Base-by-base conservation (phyloP, 441 rosid species). In the Cnidoscolus chayamansa region DNA sequence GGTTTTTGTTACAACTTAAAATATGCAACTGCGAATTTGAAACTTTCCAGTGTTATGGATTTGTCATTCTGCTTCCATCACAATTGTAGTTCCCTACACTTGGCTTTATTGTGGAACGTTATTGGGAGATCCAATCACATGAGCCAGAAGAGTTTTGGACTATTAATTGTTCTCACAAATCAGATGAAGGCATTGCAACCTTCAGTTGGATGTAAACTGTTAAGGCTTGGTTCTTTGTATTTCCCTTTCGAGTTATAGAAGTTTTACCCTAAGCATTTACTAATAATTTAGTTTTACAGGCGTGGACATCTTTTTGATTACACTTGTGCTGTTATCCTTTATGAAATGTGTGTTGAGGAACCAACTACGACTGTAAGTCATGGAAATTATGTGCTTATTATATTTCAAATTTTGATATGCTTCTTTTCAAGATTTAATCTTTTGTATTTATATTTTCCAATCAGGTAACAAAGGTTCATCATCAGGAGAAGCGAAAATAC, bases 121-220 rank as follows among this genome's bases (percentile, higher is more conserved):
- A 86, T 68, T 94, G 99, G 98, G 99, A 94, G 80, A 84, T 92
- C 74, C 91, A 92, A 77, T 84, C 99, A 77, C 99, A 94, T 81
- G 92, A 89, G 81, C 91, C 93, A 19, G 98, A 94, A 80, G 97
- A 90, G 68, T 94, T 88, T 77, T 94, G 98, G 99, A 84, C 86
- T 47, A 82, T 92, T 56, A 90, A 92, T 82, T 92, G 98, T 74
- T 82, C 96, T 80, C 96, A 90, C 76, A 85, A 74, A 83, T 87
- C 88, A 57, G 91, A 86, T 74, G 97, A 90, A 82, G 91, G 97
- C 58, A 70, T 78, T 68, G 90, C 93, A 62, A 84, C 91, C 51
- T 92, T 94, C 79, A 87, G 59, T 83, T 92, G 98, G 98, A 86
- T 83, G 99, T 94, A 92, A 82, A 72, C 45, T 81, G 64, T 54